Conservation (phyloP, 2,329 filamentous ascomycete species). For the Clarireedia monteithiana region DNA sequence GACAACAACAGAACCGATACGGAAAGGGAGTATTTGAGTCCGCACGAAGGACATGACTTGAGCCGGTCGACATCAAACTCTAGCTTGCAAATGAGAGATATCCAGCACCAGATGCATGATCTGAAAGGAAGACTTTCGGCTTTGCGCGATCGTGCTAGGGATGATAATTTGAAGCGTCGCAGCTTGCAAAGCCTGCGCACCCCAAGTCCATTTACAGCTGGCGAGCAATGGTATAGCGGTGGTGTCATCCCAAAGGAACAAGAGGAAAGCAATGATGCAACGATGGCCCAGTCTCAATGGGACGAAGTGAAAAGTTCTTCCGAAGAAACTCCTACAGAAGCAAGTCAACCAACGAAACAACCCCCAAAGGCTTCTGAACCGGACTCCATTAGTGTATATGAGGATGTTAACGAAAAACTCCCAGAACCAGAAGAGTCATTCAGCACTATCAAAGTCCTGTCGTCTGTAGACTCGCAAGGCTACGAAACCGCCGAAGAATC, state of each 20-base stretch:
- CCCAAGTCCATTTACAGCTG: constrained; percentile 39
- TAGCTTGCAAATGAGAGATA: constrained; percentile 43
- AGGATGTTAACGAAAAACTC: constrained; percentile 22
- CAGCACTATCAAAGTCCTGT: background rate
- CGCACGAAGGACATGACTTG: constrained; percentile 17
- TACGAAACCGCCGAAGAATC: constrained; percentile 6
- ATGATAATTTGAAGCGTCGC: constrained; percentile 54
- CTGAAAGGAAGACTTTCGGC: constrained; percentile 60
- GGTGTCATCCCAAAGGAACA: constrained; percentile 16
- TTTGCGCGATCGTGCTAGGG: constrained; percentile 55
- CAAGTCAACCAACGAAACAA: constrained; percentile 2
- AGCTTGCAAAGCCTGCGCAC: constrained; percentile 54
- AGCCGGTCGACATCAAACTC: constrained; percentile 28
- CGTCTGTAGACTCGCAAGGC: background rate
- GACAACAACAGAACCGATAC: constrained; percentile 19
- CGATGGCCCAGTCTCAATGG: constrained; percentile 19
- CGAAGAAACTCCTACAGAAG: background rate
- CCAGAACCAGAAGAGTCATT: background rate
- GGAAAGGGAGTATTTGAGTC: constrained; percentile 18
- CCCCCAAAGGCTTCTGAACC: constrained; percentile 17
- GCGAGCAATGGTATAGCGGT: constrained; percentile 29
- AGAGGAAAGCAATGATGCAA: constrained; percentile 22
- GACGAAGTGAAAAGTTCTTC: constrained; percentile 11
- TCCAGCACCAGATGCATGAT: constrained; percentile 61
- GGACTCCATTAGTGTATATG: constrained; percentile 25